Base-by-base conservation (phyloP, 495 filamentous ascomycete species). In the Lepidopterella palustris region DNA sequence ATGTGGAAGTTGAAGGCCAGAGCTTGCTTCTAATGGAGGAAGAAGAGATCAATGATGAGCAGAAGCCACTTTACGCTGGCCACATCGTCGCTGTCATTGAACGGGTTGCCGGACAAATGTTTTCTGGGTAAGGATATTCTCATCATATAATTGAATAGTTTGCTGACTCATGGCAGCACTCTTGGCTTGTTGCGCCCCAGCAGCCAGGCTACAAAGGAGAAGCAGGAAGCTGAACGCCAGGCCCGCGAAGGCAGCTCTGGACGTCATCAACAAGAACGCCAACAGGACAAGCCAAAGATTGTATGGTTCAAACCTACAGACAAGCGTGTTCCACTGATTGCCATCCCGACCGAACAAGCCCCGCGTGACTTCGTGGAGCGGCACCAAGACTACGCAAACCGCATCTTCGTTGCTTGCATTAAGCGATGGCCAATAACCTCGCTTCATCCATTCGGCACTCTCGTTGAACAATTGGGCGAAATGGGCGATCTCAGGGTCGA, bases 301-400 rank as follows among this genome's bases (percentile, higher is more conserved):
- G 93, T 98, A 29, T 98, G 93, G 93, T 98, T 98, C 79, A 98
- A 98, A 79, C 93, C 93, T 56, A 98, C 93, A 1, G 93, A 98
- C 73, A 98, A 98, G 80, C 88, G 93, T 67, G 93, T 98, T 45
- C 93, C 95, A 60, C 76, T 98, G 63, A 97, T 98, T 72, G 93
- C 93, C 39, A 98, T 98, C 61, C 93, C 93, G 9, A 98, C 93
- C 5, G 93, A 98, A 73, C 93, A 98, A 72, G 93, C 93, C 9
- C 93, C 93, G 2, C 86, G 90, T 18, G 93, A 97, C 77, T 98
- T 98, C 64, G 93, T 98, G 42, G 93, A 98, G 79, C 95, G 92
- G 72, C 93, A 98, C 71, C 90, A 97, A 71, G 88, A 95, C 5
- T 98, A 97, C 71, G 88, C 91, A 48, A 96, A 95, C 72, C 87